phyloP scores from a whole-genome alignment of 805 yeast genomes.

The Tetrapisispora fleetii region DNA sequence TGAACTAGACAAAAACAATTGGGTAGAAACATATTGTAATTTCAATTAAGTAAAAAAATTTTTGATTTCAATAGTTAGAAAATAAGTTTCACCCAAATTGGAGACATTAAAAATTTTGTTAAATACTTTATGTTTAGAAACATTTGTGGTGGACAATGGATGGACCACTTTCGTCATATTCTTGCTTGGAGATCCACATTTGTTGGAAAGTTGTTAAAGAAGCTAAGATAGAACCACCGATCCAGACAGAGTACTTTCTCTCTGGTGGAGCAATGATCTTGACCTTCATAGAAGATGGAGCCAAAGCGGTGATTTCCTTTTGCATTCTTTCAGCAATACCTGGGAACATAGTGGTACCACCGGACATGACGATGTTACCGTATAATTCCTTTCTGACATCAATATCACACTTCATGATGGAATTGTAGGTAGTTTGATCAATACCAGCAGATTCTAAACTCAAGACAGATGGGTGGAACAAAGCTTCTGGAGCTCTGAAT shows the following conservation, averaged over 20 bases:
- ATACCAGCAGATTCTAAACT: constrained; percentile 96
- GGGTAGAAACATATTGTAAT: neutral
- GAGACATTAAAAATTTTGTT: neutral
- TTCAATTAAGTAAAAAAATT: neutral
- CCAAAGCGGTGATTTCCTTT: constrained; percentile 98
- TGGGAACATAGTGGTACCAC: constrained; percentile 99
- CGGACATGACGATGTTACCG: constrained; percentile 99
- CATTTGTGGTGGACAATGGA: constrained; percentile 71
- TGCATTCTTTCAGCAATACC: constrained; percentile 99
- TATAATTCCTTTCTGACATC: constrained; percentile 98
- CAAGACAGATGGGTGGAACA: constrained; percentile 94
- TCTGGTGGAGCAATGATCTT: constrained; percentile 99
- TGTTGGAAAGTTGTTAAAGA: constrained; percentile 99
- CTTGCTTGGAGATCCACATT: constrained; percentile 99
- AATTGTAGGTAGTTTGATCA: constrained; percentile 74
- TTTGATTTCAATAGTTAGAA: no score
- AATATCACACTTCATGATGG: constrained; percentile 95
- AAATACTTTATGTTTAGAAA: constrained; percentile 29
- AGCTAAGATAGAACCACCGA: constrained; percentile 99
- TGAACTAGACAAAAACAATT: no score
- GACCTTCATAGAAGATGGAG: constrained; percentile 99
- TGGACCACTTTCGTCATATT: constrained; percentile 99
- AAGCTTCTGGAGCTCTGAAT: constrained; percentile 99
- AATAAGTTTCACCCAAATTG: neutral
- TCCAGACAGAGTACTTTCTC: constrained; percentile 99